Percentiles rank a stretch among this genome's conserved stretches.
phyloP scores from a whole-genome alignment of 2,329 filamentous ascomycete genomes.

The Pseudogymnoascus sp. region DNA sequence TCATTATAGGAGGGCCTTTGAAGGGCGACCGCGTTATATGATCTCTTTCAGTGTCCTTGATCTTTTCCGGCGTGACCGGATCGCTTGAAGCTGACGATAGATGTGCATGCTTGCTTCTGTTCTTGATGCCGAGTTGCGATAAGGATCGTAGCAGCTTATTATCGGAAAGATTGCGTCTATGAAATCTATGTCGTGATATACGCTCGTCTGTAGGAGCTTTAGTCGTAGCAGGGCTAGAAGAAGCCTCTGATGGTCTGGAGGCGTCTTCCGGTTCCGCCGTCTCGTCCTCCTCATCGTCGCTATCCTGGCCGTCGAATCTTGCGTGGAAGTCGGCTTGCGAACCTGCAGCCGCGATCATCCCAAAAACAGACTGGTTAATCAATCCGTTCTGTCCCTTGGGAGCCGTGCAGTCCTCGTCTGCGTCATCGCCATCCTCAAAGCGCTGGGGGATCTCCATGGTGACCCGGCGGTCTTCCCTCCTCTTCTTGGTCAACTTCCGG shows the following conservation, averaged over 20 bases:
- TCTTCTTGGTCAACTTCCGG: slow-evolving; percentile 36
- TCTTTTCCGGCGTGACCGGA: slow-evolving; percentile 15
- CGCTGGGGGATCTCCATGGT: slow-evolving; percentile 48
- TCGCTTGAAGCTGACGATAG: slow-evolving; percentile 26
- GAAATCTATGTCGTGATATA: slow-evolving; percentile 22
- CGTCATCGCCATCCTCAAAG: slow-evolving; percentile 50
- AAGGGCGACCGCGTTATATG: slow-evolving; percentile 27
- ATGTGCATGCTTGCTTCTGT: slow-evolving; percentile 32
- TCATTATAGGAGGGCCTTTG: slow-evolving; percentile 63
- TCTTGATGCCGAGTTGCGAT: slow-evolving; percentile 40
- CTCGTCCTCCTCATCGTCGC: slow-evolving; percentile 51
- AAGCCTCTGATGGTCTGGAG: neutral
- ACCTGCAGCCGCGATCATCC: slow-evolving; percentile 81
- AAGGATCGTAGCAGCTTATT: slow-evolving; percentile 59
- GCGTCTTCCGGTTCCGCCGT: slow-evolving; percentile 10
- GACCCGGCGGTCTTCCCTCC: slow-evolving; percentile 33
- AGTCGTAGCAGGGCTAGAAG: neutral
- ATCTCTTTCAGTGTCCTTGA: slow-evolving; percentile 22
- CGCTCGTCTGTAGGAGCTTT: neutral
- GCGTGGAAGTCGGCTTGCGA: slow-evolving; percentile 75
- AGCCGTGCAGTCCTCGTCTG: slow-evolving; percentile 52
- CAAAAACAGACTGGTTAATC: slow-evolving; percentile 92
- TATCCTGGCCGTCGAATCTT: slow-evolving; percentile 70
- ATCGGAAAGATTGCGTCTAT: slow-evolving; percentile 55
- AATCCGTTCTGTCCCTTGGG: slow-evolving; percentile 37